Conservation (phyloP, 1,284 basidiomycete genomes). For the Amylostereum areolatum region DNA sequence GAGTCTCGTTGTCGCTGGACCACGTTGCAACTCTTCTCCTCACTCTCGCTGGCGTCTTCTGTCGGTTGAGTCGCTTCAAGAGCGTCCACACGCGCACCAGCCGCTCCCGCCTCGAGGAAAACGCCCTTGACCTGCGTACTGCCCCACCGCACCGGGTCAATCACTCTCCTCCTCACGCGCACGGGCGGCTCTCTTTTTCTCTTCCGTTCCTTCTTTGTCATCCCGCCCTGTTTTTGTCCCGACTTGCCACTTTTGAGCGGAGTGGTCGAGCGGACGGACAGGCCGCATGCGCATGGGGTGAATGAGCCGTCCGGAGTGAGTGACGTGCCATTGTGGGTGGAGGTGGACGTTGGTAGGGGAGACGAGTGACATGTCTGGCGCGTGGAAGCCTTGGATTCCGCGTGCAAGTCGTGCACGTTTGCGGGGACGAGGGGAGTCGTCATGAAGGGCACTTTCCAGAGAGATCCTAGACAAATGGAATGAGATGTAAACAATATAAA, state of each 20-base stretch:
- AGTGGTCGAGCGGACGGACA: conserved; percentile 45
- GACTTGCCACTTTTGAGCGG: conserved; percentile 14
- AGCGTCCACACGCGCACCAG: conserved; percentile 1
- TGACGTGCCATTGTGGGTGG: conserved; percentile 60
- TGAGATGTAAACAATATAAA: no score
- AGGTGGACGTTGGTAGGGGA: conserved; percentile 46
- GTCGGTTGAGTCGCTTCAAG: no score
- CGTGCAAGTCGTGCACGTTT: conserved; percentile 30
- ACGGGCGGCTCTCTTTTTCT: conserved; percentile 27
- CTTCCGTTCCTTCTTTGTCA: conserved; percentile 15
- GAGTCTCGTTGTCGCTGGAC: no score
- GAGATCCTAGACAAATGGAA: conserved; percentile 25
- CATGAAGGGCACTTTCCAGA: conserved; percentile 24
- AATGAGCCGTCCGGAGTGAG: conserved; percentile 59
- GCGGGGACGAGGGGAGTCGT: conserved; percentile 18
- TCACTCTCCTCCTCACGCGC: conserved; percentile 46
- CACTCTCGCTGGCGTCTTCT: conserved; percentile 5
- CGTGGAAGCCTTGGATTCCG: conserved; percentile 34
- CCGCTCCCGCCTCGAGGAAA: conserved; percentile 42
- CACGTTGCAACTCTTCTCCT: conserved; percentile 9
- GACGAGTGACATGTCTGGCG: conserved; percentile 57
- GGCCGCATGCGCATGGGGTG: conserved; percentile 65
- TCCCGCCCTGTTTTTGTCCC: conserved; percentile 3
- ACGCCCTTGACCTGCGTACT: conserved; percentile 59
- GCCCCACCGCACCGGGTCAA: conserved; percentile 65